A percentile compares a stretch with the other conserved stretches of the same genome.
phyloP scores from a whole-genome alignment of 2,329 filamentous ascomycete species.

The Fusarium nanum region DNA sequence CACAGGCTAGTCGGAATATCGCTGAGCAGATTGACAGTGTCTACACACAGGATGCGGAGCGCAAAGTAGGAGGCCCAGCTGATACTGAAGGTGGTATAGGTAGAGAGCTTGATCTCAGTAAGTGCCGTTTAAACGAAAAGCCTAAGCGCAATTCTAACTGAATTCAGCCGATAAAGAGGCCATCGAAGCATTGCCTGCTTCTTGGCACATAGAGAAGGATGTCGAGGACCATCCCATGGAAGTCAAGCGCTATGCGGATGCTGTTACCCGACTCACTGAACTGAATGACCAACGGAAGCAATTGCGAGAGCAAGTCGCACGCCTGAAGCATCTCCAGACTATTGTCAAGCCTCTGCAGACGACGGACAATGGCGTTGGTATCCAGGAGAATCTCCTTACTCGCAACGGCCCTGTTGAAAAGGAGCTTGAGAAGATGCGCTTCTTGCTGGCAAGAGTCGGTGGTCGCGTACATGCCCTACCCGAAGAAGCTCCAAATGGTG shows the following conservation, averaged over 20 bases:
- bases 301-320: slow-evolving; percentile 56
- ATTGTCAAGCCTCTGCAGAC: slow-evolving; percentile 59
- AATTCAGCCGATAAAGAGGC: slow-evolving; percentile 54
- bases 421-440: slow-evolving; percentile 74
- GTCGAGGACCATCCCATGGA: slow-evolving; percentile 56
- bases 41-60: slow-evolving; percentile 65
- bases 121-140: slow-evolving; percentile 10
- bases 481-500: slow-evolving; percentile 4
- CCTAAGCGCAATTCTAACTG: background rate
- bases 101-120: slow-evolving; percentile 60
- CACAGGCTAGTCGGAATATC: slow-evolving; percentile 76
- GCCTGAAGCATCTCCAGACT: slow-evolving; percentile 61
- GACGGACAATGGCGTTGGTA: slow-evolving; percentile 49
- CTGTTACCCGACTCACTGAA: slow-evolving; percentile 60
- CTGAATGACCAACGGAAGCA: slow-evolving; percentile 57
- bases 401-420: slow-evolving; percentile 72
- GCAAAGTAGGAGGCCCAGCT: slow-evolving; percentile 51
- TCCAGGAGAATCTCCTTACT: slow-evolving; percentile 76
- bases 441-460: slow-evolving; percentile 70
- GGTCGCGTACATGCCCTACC: slow-evolving; percentile 59
- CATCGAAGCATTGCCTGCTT: slow-evolving; percentile 60
- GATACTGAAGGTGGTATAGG: slow-evolving; percentile 54
- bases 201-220: slow-evolving; percentile 60
- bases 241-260: slow-evolving; percentile 63
- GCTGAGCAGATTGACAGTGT: slow-evolving; percentile 78